Percentiles rank a stretch among this genome's conserved stretches.
phyloP scores from a whole-genome alignment of 1,284 basidiomycete genomes.

The Cutaneotrichosporon cutaneum region DNA sequence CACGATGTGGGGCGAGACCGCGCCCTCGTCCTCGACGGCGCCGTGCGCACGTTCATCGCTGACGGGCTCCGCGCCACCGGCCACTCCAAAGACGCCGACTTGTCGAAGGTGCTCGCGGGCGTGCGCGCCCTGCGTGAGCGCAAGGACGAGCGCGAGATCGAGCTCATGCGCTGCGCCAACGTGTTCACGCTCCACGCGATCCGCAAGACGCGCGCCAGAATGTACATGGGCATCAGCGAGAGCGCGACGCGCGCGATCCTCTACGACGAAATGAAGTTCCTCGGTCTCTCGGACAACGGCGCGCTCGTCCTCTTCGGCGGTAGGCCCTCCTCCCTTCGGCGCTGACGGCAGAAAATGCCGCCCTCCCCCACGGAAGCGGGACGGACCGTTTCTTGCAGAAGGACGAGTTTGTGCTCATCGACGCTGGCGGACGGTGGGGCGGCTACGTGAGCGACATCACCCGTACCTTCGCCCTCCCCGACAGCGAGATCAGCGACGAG shows the following conservation, averaged over 20 bases:
- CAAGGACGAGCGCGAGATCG: constrained; percentile 69
- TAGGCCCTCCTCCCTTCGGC: constrained; percentile 43
- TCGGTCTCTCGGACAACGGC: constrained; percentile 62
- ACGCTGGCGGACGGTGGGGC: constrained; percentile 67
- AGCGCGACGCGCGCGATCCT: constrained; percentile 65
- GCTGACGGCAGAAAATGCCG: constrained; percentile 66
- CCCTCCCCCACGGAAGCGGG: constrained; percentile 76
- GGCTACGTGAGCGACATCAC: constrained; percentile 77
- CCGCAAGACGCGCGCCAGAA: constrained; percentile 62
- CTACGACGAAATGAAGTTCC: constrained; percentile 58
- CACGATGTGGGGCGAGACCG: constrained; percentile 51
- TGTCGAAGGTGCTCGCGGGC: constrained; percentile 55
- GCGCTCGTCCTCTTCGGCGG: constrained; percentile 75
- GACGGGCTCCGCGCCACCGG: constrained; percentile 56
- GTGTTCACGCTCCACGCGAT: constrained; percentile 76
- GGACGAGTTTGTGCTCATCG: constrained; percentile 72
- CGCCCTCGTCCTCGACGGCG: constrained; percentile 62
- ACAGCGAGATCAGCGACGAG: constrained; percentile 59
- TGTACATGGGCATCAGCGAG: constrained; percentile 73
- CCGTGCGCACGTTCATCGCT: constrained; percentile 58
- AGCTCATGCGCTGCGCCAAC: constrained; percentile 72
- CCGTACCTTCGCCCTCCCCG: constrained; percentile 67
- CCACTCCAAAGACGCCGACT: constrained; percentile 29
- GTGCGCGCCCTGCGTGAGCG: constrained; percentile 67
- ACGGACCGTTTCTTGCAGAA: constrained; percentile 62